Base-by-base conservation (phyloP, 1,139 yeast species). In the Lodderomyces pseudojiufengensis region DNA sequence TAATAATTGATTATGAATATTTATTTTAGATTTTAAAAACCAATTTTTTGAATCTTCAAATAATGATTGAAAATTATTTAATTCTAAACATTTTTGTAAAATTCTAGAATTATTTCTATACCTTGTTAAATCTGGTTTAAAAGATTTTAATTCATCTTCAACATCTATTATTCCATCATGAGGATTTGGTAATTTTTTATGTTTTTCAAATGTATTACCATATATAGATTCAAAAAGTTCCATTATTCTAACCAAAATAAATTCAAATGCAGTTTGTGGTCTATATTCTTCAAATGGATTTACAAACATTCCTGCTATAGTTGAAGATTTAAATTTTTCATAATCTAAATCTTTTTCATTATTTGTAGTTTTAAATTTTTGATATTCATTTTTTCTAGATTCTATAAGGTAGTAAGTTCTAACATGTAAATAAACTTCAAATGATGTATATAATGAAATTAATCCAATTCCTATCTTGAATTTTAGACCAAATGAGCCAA, bases 221-320 rank as follows among this genome's bases (percentile, higher is more conserved):
- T 81, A 80, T 27, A 73, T 65, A 37, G 73, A 62, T 48, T 84
- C 86, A 46, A 83, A 72, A 5, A 86, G 54, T 54, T 88, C 96
- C 42, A 80, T 57, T 4, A 86, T 44, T 22, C 96, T 63, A 40
- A 88, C 84, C 30, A 76, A 64, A 24, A 85, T 62, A 58, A 88
- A 90, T 61, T 90, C 97, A 54, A 85, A 84, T 5, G 87, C 72
- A 0, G 97, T 87, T 58, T 88, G 97, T 3, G 90, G 83, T 32
- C 97, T 67, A 54, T 90, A 90, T 52, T 90, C 96, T n/a, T 74
- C 75, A 53, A 90, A 90, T 2, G 97, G 97, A 52, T 90, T 90
- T 37, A 86, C 94, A 59, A 76, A 90, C 54, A 88, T 69, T 6
- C 97, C 97, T 9, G 78, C 76, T 0, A 90, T 72, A 8, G 75